Conservation (phyloP, 2,329 filamentous ascomycete genomes). For the Aspergillus persii region DNA sequence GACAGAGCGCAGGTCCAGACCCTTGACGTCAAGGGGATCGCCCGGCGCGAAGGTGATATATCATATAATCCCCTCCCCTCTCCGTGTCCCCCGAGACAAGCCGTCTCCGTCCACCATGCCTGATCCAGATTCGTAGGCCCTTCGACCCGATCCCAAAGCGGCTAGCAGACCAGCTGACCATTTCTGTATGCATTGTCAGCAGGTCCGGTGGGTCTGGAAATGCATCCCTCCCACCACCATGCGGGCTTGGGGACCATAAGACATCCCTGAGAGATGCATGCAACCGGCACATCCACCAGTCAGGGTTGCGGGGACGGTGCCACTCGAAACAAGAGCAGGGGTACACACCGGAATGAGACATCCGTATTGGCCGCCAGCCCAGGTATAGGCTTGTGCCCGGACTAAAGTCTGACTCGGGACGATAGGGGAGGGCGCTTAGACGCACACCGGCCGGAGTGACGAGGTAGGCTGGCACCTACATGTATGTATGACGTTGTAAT, state of each 20-base stretch:
- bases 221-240: background rate
- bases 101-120: background rate
- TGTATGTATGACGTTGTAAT: background rate
- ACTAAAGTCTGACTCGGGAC: slow-evolving; percentile 9
- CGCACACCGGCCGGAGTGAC: background rate
- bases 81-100: background rate
- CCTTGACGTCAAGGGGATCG: background rate
- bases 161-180: slow-evolving; percentile 22
- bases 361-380: slow-evolving; percentile 4
- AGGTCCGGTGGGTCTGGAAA: slow-evolving; percentile 14
- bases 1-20: background rate
- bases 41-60: background rate
- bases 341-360: slow-evolving; percentile 1
- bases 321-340: slow-evolving; percentile 4
- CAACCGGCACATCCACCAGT: slow-evolving; percentile 2
- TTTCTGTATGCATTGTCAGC: slow-evolving; percentile 23
- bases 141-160: slow-evolving; percentile 1
- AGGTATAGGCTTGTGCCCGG: background rate
- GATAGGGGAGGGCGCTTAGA: slow-evolving; percentile 7
- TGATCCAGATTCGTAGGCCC: background rate
- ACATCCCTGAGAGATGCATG: slow-evolving; percentile 6
- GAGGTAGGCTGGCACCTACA: background rate
- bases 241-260: slow-evolving; percentile 4
- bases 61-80: background rate
- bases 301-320: background rate